Evolutionary conservation across 2,329 filamentous ascomycete species (phyloP).

Genomic region (Drechmeria coniospora): DNA sequence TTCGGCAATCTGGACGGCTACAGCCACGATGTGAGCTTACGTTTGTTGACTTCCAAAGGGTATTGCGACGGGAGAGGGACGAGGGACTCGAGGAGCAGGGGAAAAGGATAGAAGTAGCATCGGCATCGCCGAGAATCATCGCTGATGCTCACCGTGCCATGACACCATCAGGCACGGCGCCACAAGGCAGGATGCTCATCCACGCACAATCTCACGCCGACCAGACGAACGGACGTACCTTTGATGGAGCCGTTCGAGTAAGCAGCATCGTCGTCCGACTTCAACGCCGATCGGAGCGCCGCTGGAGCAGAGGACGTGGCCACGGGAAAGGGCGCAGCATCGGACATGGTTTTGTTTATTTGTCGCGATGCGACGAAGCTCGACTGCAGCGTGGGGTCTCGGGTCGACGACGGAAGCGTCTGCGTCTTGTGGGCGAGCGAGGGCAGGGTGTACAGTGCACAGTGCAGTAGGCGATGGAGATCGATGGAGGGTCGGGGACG

Average conservation of each 20-base stretch:
- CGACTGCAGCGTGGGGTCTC: background rate
- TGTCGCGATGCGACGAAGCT: too few relatives aligned
- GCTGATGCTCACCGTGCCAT: too few relatives aligned
- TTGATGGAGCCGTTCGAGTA: constrained; percentile 23
- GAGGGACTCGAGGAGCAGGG: background rate
- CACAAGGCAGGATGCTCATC: background rate
- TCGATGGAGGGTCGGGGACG: too few relatives aligned
- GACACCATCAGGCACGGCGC: background rate
- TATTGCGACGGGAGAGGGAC: background rate
- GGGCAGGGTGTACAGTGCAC: too few relatives aligned
- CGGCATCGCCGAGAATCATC: too few relatives aligned
- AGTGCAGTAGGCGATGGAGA: too few relatives aligned
- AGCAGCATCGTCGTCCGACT: constrained; percentile 26
- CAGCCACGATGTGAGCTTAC: constrained; percentile 9
- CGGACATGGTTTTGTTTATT: constrained; percentile 12
- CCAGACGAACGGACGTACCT: constrained; percentile 16
- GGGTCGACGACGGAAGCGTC: too few relatives aligned
- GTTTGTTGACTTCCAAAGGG: background rate
- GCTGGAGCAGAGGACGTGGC: constrained; percentile 5
- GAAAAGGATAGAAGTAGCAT: too few relatives aligned
- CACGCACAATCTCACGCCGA: background rate
- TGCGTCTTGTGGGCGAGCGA: too few relatives aligned
- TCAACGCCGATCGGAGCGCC: constrained; percentile 27
- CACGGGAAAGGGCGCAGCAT: constrained; percentile 7
- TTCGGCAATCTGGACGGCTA: constrained; percentile 44